Evolutionary conservation across 169 alveolate genomes (phyloP), one percentile per base, ranked within the genome.

Genomic region (Plasmodium knowlesi): DNA sequence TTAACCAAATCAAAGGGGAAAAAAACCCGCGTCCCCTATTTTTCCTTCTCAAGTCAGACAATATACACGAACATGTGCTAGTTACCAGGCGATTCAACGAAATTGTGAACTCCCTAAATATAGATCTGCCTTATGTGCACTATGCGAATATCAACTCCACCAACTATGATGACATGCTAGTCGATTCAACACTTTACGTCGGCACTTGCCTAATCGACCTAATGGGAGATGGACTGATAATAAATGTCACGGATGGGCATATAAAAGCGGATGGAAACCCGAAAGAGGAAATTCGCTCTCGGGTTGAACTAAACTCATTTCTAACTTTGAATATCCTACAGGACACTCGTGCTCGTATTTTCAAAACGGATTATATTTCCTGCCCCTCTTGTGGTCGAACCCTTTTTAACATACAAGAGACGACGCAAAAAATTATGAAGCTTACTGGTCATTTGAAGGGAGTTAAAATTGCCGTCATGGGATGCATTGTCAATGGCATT

Each of bases 351-450:
- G 96, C 97, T 96, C 94, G 98, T 28, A 93, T 94, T 84, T 94
- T 96, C 93, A 97, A 97, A 94, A 97, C 98, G 6, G 98, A 97
- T 81, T 97, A 97, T 92, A 97, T 97, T 76, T 96, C 98, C 9
- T 97, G 98, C 74, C 98, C 98, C 5, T 96, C 98, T 10, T 97
- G 98, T 92, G 98, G 98, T 8, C 95, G 98, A 53, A 97, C 98
- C 10, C 93, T 97, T 53, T 97, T 97, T 90, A 96, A 97, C 76
- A 94, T 97, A 34, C 97, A 94, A 97, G 95, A 95, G 28, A 97
- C 98, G 2, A 96, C 98, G 0, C 97, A 96, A 53, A 92, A 95
- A 37, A 96, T 97, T 46, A 95, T 95, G 91, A 83, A 92, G 72
- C 93, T 97, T 28, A 96, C 97, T 22, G 98, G 98, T 8, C 98